A percentile compares a stretch with the other conserved stretches of the same genome.
Conservation (phyloP, 805 yeast species). For the Saccharomycopsis sp. region DNA sequence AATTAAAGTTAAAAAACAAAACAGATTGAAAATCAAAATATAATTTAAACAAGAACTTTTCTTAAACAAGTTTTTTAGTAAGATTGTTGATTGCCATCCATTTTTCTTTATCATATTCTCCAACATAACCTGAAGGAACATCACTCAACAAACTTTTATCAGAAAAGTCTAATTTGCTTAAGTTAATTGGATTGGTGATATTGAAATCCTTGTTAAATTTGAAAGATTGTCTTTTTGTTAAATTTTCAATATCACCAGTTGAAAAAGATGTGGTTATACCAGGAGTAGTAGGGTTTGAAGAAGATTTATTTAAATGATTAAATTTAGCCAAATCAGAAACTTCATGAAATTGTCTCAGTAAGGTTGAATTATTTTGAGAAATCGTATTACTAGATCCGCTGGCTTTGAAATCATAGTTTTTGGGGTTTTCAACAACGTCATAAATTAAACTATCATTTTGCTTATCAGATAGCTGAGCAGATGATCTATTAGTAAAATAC, state of each 20-base stretch:
- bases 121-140: conserved; percentile 12
- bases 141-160: conserved; percentile 6
- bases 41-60: no score
- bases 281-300: no score
- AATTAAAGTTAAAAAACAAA: no score
- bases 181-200: background rate
- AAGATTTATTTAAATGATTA: no score
- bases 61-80: no score
- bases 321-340: no score
- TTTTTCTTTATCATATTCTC: conserved; percentile 14
- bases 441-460: conserved; percentile 10
- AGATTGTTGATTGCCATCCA: conserved; percentile 9
- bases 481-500: background rate
- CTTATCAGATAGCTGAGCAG: background rate
- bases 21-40: no score
- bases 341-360: no score
- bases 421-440: conserved; percentile 6
- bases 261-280: no score
- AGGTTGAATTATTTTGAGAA: background rate
- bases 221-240: background rate
- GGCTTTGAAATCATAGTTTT: conserved; percentile 7
- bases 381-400: background rate
- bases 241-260: background rate
- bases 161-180: background rate
- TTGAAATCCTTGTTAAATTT: background rate